Percentiles rank a stretch among this genome's conserved stretches.
Conservation (phyloP, 345 rosid genomes). For the Salix caprea region DNA sequence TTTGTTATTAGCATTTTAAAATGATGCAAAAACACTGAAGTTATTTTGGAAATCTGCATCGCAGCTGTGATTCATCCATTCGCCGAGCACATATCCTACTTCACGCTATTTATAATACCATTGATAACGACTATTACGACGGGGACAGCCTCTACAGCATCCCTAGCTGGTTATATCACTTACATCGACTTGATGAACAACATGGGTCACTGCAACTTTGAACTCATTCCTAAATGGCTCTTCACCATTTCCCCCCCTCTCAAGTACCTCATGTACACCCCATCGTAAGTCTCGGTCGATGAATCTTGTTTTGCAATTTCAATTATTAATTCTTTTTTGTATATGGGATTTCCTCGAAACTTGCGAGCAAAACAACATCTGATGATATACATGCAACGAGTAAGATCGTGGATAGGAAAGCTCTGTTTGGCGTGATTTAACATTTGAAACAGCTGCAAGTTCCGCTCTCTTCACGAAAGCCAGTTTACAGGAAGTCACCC, state of each 20-base stretch:
- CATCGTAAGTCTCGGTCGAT: conserved; percentile 39
- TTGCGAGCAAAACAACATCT: too few species aligned
- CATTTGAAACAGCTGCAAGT: too few species aligned
- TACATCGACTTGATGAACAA: conserved; percentile 73
- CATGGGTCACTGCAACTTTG: conserved; percentile 88
- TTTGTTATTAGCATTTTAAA: too few species aligned
- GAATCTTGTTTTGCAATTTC: neutral
- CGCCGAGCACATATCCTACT: conserved; percentile 58
- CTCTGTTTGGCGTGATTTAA: too few species aligned
- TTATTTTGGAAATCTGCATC: neutral
- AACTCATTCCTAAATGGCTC: conserved; percentile 51
- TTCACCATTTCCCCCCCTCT: conserved; percentile 63
- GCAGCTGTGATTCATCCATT: conserved; percentile 88
- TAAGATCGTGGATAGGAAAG: too few species aligned
- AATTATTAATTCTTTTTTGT: neutral
- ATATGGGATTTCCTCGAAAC: too few species aligned
- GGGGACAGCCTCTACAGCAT: conserved; percentile 31
- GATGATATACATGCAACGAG: too few species aligned
- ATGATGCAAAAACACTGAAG: too few species aligned
- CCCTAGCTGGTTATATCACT: conserved; percentile 28
- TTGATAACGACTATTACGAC: conserved; percentile 9
- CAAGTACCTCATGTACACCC: conserved; percentile 69
- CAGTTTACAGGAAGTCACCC: too few species aligned
- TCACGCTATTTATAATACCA: conserved; percentile 48
- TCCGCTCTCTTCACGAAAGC: too few species aligned